These are phyloP conservation scores for Gracilariopsis chorda DNA, from an alignment of 23 red algal species.

Conservation along the genomic window DNA sequence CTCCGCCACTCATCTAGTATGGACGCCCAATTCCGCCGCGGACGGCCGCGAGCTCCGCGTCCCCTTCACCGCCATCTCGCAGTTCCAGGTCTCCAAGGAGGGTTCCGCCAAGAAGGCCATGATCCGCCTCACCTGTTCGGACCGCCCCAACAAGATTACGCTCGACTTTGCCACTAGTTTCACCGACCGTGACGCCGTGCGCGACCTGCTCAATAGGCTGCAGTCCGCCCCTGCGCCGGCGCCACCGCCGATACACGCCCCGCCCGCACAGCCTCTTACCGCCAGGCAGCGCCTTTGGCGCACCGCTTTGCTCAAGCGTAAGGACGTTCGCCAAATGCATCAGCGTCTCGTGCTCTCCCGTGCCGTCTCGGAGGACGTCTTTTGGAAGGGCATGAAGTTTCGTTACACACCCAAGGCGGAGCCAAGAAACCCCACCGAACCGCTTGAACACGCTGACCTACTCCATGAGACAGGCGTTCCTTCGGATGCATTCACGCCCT, in stretches of 20 bases:
- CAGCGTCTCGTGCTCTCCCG: neutral
- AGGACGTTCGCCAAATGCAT: constrained; percentile 34
- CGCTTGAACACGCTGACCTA: neutral
- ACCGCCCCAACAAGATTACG: constrained; percentile 21
- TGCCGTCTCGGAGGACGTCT: constrained; percentile 29
- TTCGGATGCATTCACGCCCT: constrained; percentile 24
- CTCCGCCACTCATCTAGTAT: constrained; percentile 36
- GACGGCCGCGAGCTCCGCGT: constrained; percentile 44
- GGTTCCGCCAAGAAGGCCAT: constrained; percentile 44
- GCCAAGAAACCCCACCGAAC: neutral
- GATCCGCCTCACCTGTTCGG: constrained; percentile 38
- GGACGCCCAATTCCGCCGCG: constrained; percentile 39
- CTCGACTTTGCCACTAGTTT: constrained; percentile 47
- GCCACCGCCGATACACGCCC: neutral
- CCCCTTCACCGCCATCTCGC: constrained; percentile 7
- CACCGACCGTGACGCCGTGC: constrained; percentile 44
- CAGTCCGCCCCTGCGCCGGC: neutral
- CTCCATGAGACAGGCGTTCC: constrained; percentile 26
- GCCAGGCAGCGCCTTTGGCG: neutral
- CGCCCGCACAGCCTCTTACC: neutral
- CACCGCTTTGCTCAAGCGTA: neutral
- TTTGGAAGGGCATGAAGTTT: constrained; percentile 55
- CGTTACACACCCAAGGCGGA: constrained; percentile 39
- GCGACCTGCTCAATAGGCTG: constrained; percentile 31
- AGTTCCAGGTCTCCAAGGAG: constrained; percentile 53